Evolutionary conservation across 2,329 filamentous ascomycete genomes (phyloP).

Genomic region (Paecilomyces niveus): DNA sequence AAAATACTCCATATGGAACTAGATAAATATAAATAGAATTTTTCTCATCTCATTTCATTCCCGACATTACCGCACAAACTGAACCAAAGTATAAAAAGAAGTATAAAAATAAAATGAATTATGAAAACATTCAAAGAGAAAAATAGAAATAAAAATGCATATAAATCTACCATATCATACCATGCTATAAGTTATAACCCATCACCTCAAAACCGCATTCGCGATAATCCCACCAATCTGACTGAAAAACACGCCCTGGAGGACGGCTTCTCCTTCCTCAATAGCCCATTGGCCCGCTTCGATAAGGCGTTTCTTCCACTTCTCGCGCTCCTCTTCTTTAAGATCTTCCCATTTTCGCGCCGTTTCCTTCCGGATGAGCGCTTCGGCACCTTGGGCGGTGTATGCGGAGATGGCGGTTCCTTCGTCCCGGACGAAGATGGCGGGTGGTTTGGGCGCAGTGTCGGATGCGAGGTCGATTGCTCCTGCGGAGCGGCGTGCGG

Average conservation of each 20-base stretch:
- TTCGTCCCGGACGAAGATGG: constrained; percentile 15
- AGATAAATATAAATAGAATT: too few species aligned
- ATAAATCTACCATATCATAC: background rate
- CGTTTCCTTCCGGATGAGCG: constrained; percentile 8
- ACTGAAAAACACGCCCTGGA: constrained; percentile 71
- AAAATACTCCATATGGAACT: too few species aligned
- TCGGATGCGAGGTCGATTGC: constrained; percentile 11
- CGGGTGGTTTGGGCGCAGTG: constrained; percentile 8
- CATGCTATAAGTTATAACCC: background rate
- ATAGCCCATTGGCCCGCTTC: constrained; percentile 73
- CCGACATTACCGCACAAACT: too few species aligned
- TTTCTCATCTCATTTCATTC: too few species aligned
- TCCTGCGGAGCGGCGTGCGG: constrained; percentile 14
- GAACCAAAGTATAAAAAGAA: too few species aligned
- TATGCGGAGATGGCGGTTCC: background rate
- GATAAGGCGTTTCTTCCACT: constrained; percentile 63
- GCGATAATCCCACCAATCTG: constrained; percentile 57
- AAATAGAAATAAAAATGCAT: too few species aligned
- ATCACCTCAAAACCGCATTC: constrained; percentile 23
- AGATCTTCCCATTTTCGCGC: constrained; percentile 62
- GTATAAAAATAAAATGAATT: too few species aligned
- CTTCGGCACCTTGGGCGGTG: background rate
- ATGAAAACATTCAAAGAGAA: too few species aligned
- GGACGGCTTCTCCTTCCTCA: constrained; percentile 66
- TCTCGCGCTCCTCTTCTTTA: constrained; percentile 51